Evolutionary conservation across 352 stramenopile species (phyloP).

Genomic region (Blastocystis sp.): DNA sequence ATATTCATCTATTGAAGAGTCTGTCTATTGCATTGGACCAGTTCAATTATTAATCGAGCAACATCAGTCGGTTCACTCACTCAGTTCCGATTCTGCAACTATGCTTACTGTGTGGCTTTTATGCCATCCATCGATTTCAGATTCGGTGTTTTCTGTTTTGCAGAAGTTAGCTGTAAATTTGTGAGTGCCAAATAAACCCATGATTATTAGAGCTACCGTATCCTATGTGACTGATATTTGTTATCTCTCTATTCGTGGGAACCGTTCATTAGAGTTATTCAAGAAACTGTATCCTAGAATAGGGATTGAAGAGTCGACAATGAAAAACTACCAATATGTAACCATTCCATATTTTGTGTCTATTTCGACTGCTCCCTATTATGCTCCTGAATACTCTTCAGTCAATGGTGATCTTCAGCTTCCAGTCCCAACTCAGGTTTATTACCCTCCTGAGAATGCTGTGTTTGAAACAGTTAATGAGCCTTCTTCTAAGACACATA

Average conservation of each 20-base stretch:
- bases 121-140: not conserved
- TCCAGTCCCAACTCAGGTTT: not conserved
- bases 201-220: not conserved
- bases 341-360: not conserved
- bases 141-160: not conserved
- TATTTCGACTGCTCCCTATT: not conserved
- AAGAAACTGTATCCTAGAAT: not conserved
- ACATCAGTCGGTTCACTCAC: not conserved
- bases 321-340: not conserved
- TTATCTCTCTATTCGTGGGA: not conserved
- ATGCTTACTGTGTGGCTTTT: not conserved
- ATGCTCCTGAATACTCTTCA: conserved; percentile 27
- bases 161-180: not conserved
- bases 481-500: not conserved
- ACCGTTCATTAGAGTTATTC: not conserved
- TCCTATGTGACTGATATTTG: not conserved
- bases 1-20: not conserved
- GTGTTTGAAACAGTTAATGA: not conserved
- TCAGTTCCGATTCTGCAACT: not conserved
- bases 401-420: not conserved
- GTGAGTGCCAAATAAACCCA: not conserved
- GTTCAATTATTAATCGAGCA: conserved; percentile 1
- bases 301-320: not conserved
- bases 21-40: not conserved
- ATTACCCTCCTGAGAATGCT: not conserved